A percentile compares a stretch with the other conserved stretches of the same genome.
phyloP scores from a whole-genome alignment of 2,329 filamentous ascomycete genomes.

The Nemania bipapillata region DNA sequence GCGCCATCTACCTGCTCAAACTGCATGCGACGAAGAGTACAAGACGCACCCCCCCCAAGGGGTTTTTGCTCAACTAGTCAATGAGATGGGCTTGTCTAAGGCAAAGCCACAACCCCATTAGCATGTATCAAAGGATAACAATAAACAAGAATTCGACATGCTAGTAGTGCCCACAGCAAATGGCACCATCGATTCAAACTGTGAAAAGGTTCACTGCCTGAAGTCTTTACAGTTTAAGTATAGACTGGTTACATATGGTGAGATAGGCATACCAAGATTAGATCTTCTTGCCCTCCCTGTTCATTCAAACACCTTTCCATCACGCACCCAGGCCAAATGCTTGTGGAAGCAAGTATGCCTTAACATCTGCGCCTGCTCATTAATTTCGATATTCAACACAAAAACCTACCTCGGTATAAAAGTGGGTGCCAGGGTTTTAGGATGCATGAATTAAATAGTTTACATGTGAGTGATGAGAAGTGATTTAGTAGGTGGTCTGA shows the following conservation, averaged over 20 bases:
- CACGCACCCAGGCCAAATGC: background rate
- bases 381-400: background rate
- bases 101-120: background rate
- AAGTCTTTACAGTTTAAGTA: too few species aligned
- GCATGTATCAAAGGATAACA: background rate
- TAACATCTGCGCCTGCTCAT: background rate
- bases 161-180: background rate
- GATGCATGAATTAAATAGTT: background rate
- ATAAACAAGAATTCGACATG: background rate
- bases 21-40: background rate
- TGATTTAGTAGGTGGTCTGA: background rate
- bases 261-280: background rate
- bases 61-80: too few species aligned
- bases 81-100: background rate
- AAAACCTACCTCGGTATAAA: too few species aligned
- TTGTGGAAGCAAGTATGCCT: background rate
- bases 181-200: background rate
- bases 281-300: background rate
- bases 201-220: background rate
- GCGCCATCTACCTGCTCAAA: background rate
- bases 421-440: background rate
- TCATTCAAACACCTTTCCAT: background rate
- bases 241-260: too few species aligned
- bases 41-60: too few species aligned
- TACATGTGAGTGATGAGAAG: constrained; percentile 7